Conservation (phyloP, 768 basidiomycete genomes). For the Russula emetica region DNA sequence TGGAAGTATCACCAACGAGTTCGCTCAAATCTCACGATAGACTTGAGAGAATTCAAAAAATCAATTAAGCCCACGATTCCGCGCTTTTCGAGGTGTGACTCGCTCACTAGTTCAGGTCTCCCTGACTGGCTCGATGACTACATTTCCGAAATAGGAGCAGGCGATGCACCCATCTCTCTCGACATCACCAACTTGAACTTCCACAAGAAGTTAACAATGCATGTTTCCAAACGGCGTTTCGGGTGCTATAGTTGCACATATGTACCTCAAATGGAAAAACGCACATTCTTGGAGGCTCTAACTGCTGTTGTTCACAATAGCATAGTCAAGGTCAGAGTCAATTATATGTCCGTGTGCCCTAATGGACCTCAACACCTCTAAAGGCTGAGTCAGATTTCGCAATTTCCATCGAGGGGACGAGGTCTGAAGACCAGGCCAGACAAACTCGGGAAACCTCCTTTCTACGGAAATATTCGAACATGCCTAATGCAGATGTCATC, state of each 20-base stretch:
- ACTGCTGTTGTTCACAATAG: too few relatives aligned
- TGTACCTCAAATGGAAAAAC: too few relatives aligned
- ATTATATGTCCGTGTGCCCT: too few relatives aligned
- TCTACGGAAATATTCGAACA: background rate
- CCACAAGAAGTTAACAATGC: background rate
- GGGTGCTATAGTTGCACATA: too few relatives aligned
- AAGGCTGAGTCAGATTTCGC: too few relatives aligned
- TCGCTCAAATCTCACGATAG: background rate
- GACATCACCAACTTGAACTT: background rate
- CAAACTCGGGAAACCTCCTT: background rate
- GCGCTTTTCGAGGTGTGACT: background rate
- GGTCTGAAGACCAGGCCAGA: background rate
- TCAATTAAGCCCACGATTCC: too few relatives aligned
- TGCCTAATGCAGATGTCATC: background rate
- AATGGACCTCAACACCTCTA: too few relatives aligned
- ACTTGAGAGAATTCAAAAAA: background rate
- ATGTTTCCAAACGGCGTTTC: fast-evolving
- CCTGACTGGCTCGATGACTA: background rate
- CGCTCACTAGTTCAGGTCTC: background rate
- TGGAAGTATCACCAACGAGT: background rate
- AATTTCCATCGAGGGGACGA: background rate
- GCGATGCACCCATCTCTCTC: background rate
- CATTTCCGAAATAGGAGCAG: background rate
- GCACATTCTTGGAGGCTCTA: too few relatives aligned
- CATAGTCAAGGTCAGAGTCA: too few relatives aligned